Evolutionary conservation across 345 rosid species (phyloP).

Genomic region (Salix viminalis): DNA sequence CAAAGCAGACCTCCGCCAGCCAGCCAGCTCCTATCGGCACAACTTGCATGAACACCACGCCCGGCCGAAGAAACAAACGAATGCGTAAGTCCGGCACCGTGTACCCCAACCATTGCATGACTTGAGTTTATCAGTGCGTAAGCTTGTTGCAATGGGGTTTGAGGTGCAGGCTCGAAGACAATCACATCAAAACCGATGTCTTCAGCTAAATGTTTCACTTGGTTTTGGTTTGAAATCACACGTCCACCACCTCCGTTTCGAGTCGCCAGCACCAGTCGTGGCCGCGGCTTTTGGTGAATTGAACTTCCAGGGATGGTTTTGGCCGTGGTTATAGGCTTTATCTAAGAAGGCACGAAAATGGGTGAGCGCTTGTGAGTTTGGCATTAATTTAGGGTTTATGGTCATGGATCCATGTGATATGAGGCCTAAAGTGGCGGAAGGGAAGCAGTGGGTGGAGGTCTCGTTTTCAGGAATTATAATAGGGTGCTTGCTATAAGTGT

Average conservation of each 20-base stretch:
- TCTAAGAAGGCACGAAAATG: constrained; percentile 40
- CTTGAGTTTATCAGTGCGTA: constrained; percentile 44
- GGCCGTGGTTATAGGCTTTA: constrained; percentile 27
- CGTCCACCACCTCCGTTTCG: constrained; percentile 29
- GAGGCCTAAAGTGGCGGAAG: constrained; percentile 44
- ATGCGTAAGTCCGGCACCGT: constrained; percentile 60
- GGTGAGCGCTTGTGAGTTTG: constrained; percentile 28
- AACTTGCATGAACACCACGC: constrained; percentile 48
- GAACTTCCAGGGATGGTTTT: neutral
- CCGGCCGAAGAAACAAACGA: constrained; percentile 48
- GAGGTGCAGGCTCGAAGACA: constrained; percentile 26
- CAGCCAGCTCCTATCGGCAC: constrained; percentile 47
- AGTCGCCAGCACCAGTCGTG: constrained; percentile 28
- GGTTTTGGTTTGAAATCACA: constrained; percentile 29
- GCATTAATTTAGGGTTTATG: constrained; percentile 26
- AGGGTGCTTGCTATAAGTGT: constrained; percentile 39
- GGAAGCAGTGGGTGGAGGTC: constrained; percentile 43
- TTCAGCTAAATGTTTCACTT: constrained; percentile 22
- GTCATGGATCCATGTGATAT: constrained; percentile 49
- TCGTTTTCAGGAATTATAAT: constrained; percentile 42
- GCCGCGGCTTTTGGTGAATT: neutral
- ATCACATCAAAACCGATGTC: constrained; percentile 49
- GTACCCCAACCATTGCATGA: constrained; percentile 55
- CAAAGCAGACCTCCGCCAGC: constrained; percentile 42
- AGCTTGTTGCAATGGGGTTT: constrained; percentile 25